Percentiles rank a stretch among this genome's conserved stretches.
These are phyloP conservation scores for Poronia punctata DNA, from an alignment of 495 filamentous ascomycete genomes.

Conservation along the genomic window DNA sequence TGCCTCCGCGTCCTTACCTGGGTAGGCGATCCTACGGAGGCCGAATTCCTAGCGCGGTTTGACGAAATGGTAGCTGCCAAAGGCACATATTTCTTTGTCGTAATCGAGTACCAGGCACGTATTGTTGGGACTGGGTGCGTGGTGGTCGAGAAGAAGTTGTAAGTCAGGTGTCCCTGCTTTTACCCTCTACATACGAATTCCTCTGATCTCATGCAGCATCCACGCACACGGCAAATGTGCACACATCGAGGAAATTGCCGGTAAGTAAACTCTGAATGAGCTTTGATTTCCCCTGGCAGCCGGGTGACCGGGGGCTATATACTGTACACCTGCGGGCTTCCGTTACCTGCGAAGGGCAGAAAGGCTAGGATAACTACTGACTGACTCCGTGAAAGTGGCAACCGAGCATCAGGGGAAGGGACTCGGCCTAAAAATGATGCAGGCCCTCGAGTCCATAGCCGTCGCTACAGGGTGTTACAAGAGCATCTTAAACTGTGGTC, in stretches of 20 bases:
- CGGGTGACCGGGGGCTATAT: too few relatives aligned
- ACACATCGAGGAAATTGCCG: conserved; percentile 85
- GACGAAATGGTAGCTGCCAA: conserved; percentile 65
- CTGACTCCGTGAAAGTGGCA: conserved; percentile 40
- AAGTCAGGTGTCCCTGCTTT: conserved; percentile 17
- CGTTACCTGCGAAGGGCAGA: too few relatives aligned
- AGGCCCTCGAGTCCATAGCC: conserved; percentile 72
- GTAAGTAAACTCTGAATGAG: background rate
- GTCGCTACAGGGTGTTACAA: conserved; percentile 74
- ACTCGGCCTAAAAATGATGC: conserved; percentile 72
- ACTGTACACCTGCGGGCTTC: too few relatives aligned
- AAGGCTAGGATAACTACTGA: background rate
- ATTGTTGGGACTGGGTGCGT: conserved; percentile 75
- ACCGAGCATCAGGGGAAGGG: conserved; percentile 85
- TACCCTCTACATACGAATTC: background rate
- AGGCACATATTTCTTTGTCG: conserved; percentile 72
- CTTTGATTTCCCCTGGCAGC: too few relatives aligned
- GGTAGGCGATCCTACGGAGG: conserved; percentile 67
- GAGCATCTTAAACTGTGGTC: conserved; percentile 42
- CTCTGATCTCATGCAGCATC: conserved; percentile 36
- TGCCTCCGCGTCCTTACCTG: conserved; percentile 74
- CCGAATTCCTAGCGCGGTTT: conserved; percentile 63
- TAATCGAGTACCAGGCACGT: conserved; percentile 55
- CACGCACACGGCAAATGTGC: conserved; percentile 61
- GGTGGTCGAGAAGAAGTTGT: conserved; percentile 71